phyloP scores from a whole-genome alignment of 257 asterid species.

The Petunia axillaris region DNA sequence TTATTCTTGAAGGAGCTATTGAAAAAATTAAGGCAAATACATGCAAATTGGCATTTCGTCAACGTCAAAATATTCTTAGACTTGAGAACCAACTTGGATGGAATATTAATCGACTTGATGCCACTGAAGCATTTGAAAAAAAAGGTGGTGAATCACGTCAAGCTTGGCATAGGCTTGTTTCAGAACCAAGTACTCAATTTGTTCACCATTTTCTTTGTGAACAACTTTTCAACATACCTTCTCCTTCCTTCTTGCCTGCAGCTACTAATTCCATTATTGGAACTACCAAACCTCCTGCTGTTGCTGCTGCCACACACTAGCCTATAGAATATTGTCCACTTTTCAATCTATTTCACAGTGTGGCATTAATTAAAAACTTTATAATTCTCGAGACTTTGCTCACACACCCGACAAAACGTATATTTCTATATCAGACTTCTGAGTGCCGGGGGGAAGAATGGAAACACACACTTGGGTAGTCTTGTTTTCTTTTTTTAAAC shows the following conservation, averaged over 20 bases:
- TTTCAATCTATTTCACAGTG: neutral
- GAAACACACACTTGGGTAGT: neutral
- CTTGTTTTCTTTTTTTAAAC: neutral
- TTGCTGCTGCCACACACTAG: constrained; percentile 54
- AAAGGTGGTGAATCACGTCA: constrained; percentile 48
- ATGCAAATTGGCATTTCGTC: constrained; percentile 52
- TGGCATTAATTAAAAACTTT: neutral
- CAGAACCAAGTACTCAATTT: constrained; percentile 47
- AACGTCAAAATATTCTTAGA: constrained; percentile 55
- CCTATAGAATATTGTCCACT: neutral
- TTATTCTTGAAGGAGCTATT: constrained; percentile 47
- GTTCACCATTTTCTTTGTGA: constrained; percentile 51
- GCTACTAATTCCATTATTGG: constrained; percentile 26
- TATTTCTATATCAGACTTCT: neutral
- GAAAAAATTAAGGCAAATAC: constrained; percentile 65
- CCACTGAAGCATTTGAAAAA: constrained; percentile 67
- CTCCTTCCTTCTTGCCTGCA: constrained; percentile 19
- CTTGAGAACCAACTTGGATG: constrained; percentile 52
- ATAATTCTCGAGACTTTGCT: neutral
- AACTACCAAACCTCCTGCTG: constrained; percentile 27
- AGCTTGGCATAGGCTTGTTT: constrained; percentile 69
- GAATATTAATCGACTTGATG: constrained; percentile 62
- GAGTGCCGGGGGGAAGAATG: neutral
- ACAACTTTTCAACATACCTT: constrained; percentile 33
- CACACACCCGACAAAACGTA: neutral